A percentile compares a stretch with the other conserved stretches of the same genome.
Conservation (phyloP, 164 flowering plant species). For the Berberis thunbergii region DNA sequence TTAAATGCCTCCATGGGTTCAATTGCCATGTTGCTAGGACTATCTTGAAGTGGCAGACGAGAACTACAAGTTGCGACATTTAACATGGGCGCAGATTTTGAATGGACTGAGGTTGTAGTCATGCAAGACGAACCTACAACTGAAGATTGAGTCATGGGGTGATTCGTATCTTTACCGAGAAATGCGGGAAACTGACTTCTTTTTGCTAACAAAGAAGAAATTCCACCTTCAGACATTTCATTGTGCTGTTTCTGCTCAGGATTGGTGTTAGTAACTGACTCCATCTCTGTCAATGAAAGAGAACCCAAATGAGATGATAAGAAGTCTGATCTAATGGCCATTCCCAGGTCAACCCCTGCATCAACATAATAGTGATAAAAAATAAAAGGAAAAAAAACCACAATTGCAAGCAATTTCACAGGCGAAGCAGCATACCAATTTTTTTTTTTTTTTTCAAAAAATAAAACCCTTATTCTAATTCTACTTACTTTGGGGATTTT, state of each 20-base stretch:
- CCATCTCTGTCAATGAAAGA: constrained; percentile 83
- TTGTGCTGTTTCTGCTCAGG: constrained; percentile 33
- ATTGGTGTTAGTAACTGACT: constrained; percentile 28
- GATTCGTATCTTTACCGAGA: constrained; percentile 33
- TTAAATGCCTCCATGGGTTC: constrained; percentile 33
- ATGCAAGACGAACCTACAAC: constrained; percentile 59
- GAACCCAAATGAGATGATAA: constrained; percentile 62
- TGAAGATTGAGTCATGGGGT: constrained; percentile 60
- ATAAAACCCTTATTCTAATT: not conserved
- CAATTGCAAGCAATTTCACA: constrained; percentile 11
- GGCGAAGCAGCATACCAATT: constrained; percentile 6
- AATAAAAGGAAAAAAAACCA: constrained; percentile 3
- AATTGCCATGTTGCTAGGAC: constrained; percentile 7
- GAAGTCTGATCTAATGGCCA: constrained; percentile 52
- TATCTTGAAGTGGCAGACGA: constrained; percentile 5
- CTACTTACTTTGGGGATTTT: constrained; percentile 39
- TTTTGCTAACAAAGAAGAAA: constrained; percentile 32
- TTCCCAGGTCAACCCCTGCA: constrained; percentile 64
- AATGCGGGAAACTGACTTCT: constrained; percentile 27
- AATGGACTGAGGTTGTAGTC: constrained; percentile 59
- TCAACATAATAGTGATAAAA: not conserved
- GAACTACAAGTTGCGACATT: constrained; percentile 50
- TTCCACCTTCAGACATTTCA: constrained; percentile 14
- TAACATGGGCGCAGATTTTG: constrained; percentile 64
- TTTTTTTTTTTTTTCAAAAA: not conserved